These are phyloP conservation scores for Coemansia nantahalensis DNA, from an alignment of 192 early-diverging fungal genomes.

Conservation along the genomic window DNA sequence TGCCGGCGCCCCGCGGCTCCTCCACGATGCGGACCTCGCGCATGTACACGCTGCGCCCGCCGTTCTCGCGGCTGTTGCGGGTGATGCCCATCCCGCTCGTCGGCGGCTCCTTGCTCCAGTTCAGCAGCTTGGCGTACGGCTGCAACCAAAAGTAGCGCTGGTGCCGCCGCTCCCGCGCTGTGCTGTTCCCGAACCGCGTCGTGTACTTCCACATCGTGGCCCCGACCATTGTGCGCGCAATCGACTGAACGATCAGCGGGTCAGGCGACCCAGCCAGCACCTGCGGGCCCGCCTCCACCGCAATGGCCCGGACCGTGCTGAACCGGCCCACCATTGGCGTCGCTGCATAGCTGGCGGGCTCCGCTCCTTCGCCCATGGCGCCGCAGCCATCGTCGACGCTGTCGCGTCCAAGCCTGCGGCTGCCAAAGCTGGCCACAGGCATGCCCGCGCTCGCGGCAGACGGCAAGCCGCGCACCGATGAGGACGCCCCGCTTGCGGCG, in stretches of 20 bases:
- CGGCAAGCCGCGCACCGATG: no score
- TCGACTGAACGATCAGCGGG: constrained; percentile 64
- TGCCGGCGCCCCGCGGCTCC: constrained; percentile 34
- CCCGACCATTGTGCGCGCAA: constrained; percentile 80
- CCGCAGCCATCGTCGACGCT: constrained; percentile 1
- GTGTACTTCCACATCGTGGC: constrained; percentile 74
- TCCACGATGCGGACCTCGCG: constrained; percentile 57
- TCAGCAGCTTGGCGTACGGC: constrained; percentile 73
- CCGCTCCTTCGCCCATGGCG: constrained; percentile 1
- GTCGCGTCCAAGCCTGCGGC: constrained; percentile 24
- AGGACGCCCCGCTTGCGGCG: constrained; percentile 10
- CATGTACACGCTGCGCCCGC: constrained; percentile 61
- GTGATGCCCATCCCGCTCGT: constrained; percentile 28
- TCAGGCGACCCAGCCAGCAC: constrained; percentile 46
- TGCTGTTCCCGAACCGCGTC: constrained; percentile 43
- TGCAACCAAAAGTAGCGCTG: constrained; percentile 79
- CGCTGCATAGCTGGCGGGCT: background rate
- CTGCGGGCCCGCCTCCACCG: constrained; percentile 6
- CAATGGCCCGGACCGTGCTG: background rate
- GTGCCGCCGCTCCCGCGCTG: constrained; percentile 62
- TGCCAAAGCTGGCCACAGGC: background rate
- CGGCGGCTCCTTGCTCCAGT: constrained; percentile 70
- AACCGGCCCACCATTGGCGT: background rate
- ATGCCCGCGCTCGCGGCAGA: background rate
- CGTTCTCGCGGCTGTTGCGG: constrained; percentile 27